phyloP scores from a whole-genome alignment of 345 rosid species.

The Salix koriyanagi region DNA sequence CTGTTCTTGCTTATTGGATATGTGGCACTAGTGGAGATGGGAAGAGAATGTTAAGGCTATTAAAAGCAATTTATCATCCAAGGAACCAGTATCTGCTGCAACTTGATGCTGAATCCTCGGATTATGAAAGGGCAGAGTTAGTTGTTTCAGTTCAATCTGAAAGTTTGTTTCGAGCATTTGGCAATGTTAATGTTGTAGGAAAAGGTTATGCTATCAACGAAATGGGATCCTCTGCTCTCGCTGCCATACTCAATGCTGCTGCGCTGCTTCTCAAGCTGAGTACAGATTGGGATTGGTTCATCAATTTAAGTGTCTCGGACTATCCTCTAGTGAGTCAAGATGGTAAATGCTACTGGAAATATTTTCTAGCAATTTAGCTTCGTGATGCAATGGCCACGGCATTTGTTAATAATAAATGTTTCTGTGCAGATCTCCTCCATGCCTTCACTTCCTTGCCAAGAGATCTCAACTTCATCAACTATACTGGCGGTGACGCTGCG shows the following conservation, averaged over 20 bases:
- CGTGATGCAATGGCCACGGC: background rate
- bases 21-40: constrained; percentile 31
- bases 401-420: background rate
- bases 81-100: constrained; percentile 36
- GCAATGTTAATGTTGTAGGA: constrained; percentile 40
- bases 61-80: constrained; percentile 40
- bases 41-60: constrained; percentile 30
- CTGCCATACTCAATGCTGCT: constrained; percentile 37
- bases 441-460: constrained; percentile 35
- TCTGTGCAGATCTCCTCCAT: constrained; percentile 34
- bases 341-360: constrained; percentile 2
- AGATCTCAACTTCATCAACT: constrained; percentile 34
- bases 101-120: constrained; percentile 25
- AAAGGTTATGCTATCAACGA: constrained; percentile 21
- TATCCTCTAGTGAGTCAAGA: constrained; percentile 39
- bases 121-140: constrained; percentile 19
- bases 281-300: constrained; percentile 37
- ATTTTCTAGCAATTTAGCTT: background rate
- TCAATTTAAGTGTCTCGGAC: constrained; percentile 31
- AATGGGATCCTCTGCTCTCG: constrained; percentile 34
- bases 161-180: constrained; percentile 15
- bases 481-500: constrained; percentile 4
- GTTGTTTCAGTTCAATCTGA: constrained; percentile 20
- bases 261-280: constrained; percentile 36
- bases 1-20: constrained; percentile 38